These are phyloP conservation scores for Tulasnella sp. DNA, from an alignment of 768 basidiomycete species.

Conservation along the genomic window DNA sequence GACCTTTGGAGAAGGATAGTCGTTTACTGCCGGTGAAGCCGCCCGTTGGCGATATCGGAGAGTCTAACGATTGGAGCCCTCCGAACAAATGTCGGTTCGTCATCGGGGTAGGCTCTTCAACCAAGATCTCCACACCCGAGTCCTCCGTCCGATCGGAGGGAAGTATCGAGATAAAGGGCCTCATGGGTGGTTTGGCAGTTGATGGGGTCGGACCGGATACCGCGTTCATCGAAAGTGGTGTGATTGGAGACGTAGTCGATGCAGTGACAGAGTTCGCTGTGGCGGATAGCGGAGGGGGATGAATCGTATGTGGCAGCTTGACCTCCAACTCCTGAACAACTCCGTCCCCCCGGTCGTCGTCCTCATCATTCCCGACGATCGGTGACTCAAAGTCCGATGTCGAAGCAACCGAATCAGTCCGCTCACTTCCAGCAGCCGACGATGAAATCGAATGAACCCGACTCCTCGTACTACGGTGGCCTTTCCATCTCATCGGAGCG, in stretches of 20 bases:
- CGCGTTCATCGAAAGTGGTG: conserved; percentile 6
- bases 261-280: background rate
- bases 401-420: conserved; percentile 5
- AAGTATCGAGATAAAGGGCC: background rate
- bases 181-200: background rate
- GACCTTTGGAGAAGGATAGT: background rate
- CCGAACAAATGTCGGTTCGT: background rate
- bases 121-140: background rate
- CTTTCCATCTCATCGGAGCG: background rate
- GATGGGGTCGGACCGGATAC: background rate
- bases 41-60: background rate
- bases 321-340: background rate
- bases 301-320: background rate
- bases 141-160: background rate
- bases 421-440: background rate
- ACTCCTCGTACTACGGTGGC: background rate
- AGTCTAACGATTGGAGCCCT: background rate
- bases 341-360: background rate
- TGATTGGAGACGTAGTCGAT: background rate
- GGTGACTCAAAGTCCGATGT: background rate
- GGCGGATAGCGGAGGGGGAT: conserved; percentile 7
- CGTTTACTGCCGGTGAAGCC: background rate
- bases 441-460: background rate
- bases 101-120: conserved; percentile 11
- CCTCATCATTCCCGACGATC: background rate